These are phyloP conservation scores for Limnanthes douglasii DNA, from an alignment of 345 rosid species.

Conservation along the genomic window DNA sequence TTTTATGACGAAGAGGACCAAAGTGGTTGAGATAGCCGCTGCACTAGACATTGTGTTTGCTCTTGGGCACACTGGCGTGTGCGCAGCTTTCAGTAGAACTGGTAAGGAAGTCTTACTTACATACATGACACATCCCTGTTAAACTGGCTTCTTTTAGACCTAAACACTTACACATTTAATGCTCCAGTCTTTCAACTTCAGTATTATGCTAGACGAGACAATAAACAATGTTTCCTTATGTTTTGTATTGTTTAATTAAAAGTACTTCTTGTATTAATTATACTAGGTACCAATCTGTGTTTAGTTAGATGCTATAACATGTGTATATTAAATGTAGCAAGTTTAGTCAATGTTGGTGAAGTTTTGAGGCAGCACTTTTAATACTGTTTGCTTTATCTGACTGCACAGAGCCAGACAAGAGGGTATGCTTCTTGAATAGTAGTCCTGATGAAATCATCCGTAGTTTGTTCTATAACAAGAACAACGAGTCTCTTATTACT, in stretches of 20 bases:
- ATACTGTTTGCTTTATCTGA: neutral
- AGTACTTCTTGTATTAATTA: too few relatives aligned
- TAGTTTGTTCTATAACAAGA: slow-evolving; percentile 77
- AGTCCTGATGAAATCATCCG: slow-evolving; percentile 80
- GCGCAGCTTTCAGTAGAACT: slow-evolving; percentile 91
- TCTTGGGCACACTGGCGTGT: slow-evolving; percentile 78
- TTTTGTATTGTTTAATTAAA: too few relatives aligned
- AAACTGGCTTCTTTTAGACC: neutral
- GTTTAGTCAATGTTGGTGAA: slow-evolving; percentile 47
- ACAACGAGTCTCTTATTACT: slow-evolving; percentile 82
- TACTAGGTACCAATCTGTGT: too few relatives aligned
- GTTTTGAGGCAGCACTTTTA: slow-evolving; percentile 55
- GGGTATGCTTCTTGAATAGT: slow-evolving; percentile 68
- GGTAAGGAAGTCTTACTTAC: too few relatives aligned
- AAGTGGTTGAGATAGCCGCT: slow-evolving; percentile 79
- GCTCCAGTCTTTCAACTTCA: too few relatives aligned
- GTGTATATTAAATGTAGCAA: slow-evolving; percentile 28
- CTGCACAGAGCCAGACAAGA: slow-evolving; percentile 61
- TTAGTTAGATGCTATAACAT: too few relatives aligned
- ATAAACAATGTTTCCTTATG: too few relatives aligned
- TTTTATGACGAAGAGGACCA: slow-evolving; percentile 64
- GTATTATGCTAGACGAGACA: too few relatives aligned
- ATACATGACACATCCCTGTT: too few relatives aligned
- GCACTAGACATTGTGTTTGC: slow-evolving; percentile 82
- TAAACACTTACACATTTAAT: too few relatives aligned